Evolutionary conservation across 2,329 filamentous ascomycete genomes (phyloP), one percentile per base, ranked within the genome.

Genomic region (Pyrenophora teres): DNA sequence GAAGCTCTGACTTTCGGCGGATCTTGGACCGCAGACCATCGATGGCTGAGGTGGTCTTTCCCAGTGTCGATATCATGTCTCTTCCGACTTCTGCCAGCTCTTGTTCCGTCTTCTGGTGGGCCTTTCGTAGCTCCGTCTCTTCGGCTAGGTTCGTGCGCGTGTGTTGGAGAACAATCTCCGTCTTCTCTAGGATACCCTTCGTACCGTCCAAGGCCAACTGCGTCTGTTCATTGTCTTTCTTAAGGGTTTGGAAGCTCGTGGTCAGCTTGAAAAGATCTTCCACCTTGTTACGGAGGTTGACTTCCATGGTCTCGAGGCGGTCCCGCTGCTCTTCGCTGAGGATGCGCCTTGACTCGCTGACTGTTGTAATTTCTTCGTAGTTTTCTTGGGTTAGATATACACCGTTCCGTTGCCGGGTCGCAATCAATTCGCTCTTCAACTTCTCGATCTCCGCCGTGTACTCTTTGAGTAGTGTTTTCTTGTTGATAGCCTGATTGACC

Each of bases 371-470:
- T 64, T 96, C 90, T 69, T 97, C 93, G 67, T 92, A 97, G 13
- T 84, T 84, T 52, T 96, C 92, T 50, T 90, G 89, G 0, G 93
- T 89, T 30, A 99, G 81, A 70, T 97, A 97, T 2, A 99, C 93
- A 46, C 94, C 94, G 69, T 97, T 97, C 32, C 94, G 87, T 70
- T 96, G 91, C 19, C 94, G 82, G 5, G 94, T 96, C 3, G 92
- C 89, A 59, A 97, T 95, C 12, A 99, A 80, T 70, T 99, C 94
- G 62, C 88, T 90, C 78, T 96, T 97, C 31, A 99, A 80, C 70
- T 91, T 94, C 72, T 99, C 92, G 44, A 99, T 97, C 70, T 99
- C 94, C 19, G 82, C 79, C 0, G 93, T 94, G 59, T 96, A 96
- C 60, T 99, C 94, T 53, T 84, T 87, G 9, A 99, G 81, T 10